phyloP scores from a whole-genome alignment of 345 rosid species.

The Erysimum cheiranthoides region DNA sequence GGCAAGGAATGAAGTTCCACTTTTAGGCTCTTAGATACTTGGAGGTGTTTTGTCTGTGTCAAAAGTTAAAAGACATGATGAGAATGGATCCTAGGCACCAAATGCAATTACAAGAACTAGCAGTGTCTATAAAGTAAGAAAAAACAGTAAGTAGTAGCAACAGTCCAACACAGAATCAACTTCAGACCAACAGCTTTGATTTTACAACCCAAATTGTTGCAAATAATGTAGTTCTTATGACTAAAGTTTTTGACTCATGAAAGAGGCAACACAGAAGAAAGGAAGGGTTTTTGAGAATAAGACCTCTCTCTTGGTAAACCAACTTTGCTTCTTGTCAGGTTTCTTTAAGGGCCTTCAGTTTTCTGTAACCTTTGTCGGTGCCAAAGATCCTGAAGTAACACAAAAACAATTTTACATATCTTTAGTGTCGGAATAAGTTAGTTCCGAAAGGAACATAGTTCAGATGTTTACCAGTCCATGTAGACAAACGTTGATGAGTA shows the following conservation, averaged over 20 bases:
- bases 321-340: constrained; percentile 48
- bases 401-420: neutral
- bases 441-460: constrained; percentile 2
- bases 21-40: neutral
- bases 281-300: constrained; percentile 33
- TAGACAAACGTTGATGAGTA: constrained; percentile 90
- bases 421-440: neutral
- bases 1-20: neutral
- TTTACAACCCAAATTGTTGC: constrained; percentile 19
- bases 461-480: constrained; percentile 88
- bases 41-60: constrained; percentile 1
- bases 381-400: constrained; percentile 79
- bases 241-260: neutral
- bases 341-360: constrained; percentile 74
- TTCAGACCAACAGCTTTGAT: constrained; percentile 26
- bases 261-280: constrained; percentile 10
- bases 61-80: constrained; percentile 1
- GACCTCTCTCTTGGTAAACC: constrained; percentile 37
- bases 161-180: neutral
- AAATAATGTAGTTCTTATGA: constrained; percentile 26
- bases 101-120: constrained; percentile 7
- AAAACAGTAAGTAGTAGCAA: neutral
- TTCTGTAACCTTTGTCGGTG: constrained; percentile 92
- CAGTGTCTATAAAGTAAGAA: constrained; percentile 6
- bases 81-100: neutral